Evolutionary conservation across 163 green algal species (phyloP), one percentile per base, ranked within the genome.

Genomic region (Scenedesmus sp.): DNA sequence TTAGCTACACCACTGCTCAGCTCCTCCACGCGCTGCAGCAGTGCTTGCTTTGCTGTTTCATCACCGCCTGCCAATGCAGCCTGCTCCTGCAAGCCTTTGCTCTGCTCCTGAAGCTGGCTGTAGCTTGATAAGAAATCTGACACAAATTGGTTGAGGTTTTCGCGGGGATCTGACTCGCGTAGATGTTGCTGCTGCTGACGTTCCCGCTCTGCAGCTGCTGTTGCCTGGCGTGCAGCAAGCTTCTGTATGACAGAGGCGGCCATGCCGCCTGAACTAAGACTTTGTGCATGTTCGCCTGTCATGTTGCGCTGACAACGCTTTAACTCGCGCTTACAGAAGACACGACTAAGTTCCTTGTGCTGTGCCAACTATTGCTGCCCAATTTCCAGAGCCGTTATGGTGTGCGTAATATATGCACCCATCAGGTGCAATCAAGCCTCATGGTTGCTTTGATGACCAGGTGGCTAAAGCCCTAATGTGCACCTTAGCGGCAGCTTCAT

Each of bases 21-120:
- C 9, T 79, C 33, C 33, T 94, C 88, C 7, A 94, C 82, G 37
- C 80, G 53, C 53, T 49, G 53, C 78, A 85, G 49, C 20, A 91
- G 26, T 33, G 53, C 78, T 26, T 76, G 76, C 46, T 90, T 76
- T 40, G 42, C 9, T n/a, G 35, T 20, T 24, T 43, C 73, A 9
- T 33, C 18, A 35, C 6, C 9, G 18, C 7, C 51, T 46, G 51
- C 51, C 59, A 76, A 26, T 42, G 44, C 70, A 49, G 43, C 65
- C 30, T 46, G 22, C 49, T 83, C 53, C 76, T 53, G 13, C 37
- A 65, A 30, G 35, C 49, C 78, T n/a, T 26, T 42, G 72, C 46
- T 56, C 13, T 43, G 70, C 30, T 70, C 44, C 20, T 83, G 49
- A 22, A 91, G 81, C 4, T 26, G 20, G 10, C 20, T 16, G 35